These are phyloP conservation scores for Taphrina wiesneri DNA, from an alignment of 1,139 yeast genomes.

Conservation along the genomic window DNA sequence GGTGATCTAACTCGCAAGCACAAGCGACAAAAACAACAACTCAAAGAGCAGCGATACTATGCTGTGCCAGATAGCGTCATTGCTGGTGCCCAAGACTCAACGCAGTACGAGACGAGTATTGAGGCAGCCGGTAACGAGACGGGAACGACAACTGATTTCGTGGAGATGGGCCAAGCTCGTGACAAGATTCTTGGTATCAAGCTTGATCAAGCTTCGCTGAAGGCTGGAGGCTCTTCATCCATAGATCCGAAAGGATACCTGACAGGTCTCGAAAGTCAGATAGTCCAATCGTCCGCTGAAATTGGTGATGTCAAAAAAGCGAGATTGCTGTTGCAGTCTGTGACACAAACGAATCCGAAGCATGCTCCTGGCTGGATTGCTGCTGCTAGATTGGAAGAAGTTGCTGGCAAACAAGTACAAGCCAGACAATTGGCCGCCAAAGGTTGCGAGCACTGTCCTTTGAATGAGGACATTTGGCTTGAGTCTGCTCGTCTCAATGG, in stretches of 20 bases:
- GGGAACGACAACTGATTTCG: slow-evolving; percentile 51
- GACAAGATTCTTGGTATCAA: slow-evolving; percentile 56
- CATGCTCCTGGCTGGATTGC: slow-evolving; percentile 87
- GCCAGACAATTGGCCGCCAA: slow-evolving; percentile 67
- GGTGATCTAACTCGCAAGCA: slow-evolving; percentile 81
- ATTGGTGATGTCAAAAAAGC: slow-evolving; percentile 61
- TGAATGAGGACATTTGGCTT: slow-evolving; percentile 75
- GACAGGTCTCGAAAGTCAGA: slow-evolving; percentile 46
- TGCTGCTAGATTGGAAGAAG: slow-evolving; percentile 75
- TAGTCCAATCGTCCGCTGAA: slow-evolving; percentile 41
- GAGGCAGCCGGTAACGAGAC: slow-evolving; percentile 37
- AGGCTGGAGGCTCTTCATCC: slow-evolving; percentile 39
- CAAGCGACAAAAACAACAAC: slow-evolving; percentile 66
- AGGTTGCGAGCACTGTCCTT: slow-evolving; percentile 72
- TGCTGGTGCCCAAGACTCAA: slow-evolving; percentile 45
- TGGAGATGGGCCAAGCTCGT: slow-evolving; percentile 56
- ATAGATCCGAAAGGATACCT: slow-evolving; percentile 50
- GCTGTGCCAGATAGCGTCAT: slow-evolving; percentile 77
- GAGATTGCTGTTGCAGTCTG: slow-evolving; percentile 62
- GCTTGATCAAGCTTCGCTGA: slow-evolving; percentile 48
- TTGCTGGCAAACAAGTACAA: slow-evolving; percentile 53
- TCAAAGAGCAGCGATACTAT: slow-evolving; percentile 63
- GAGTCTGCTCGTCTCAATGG: slow-evolving; percentile 70
- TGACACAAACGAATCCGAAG: slow-evolving; percentile 70
- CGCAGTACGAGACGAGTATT: slow-evolving; percentile 37